A percentile compares a stretch with the other conserved stretches of the same genome.
phyloP scores from a whole-genome alignment of 495 filamentous ascomycete genomes.

The Alectoria sarmentosa region DNA sequence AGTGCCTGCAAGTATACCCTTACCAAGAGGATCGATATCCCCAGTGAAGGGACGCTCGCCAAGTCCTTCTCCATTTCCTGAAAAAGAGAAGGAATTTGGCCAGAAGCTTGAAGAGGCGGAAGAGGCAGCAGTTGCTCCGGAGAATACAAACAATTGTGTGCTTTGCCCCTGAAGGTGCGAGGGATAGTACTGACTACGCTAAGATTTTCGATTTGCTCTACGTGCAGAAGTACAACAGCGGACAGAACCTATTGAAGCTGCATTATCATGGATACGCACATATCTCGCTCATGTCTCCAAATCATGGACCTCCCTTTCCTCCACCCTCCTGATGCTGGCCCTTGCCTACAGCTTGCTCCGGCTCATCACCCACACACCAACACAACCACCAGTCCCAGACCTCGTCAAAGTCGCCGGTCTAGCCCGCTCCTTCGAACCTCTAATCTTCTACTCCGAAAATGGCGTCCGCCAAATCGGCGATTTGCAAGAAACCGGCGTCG shows the following conservation, averaged over 20 bases:
- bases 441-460: constrained; percentile 88
- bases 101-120: constrained; percentile 28
- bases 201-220: constrained; percentile 81
- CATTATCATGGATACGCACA: constrained; percentile 54
- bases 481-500: constrained; percentile 80
- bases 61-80: constrained; percentile 38
- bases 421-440: constrained; percentile 80
- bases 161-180: constrained; percentile 8
- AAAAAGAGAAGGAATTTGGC: constrained; percentile 23
- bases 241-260: constrained; percentile 73
- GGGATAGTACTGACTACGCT: constrained; percentile 16
- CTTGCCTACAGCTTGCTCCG: constrained; percentile 54
- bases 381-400: constrained; percentile 67
- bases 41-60: constrained; percentile 47
- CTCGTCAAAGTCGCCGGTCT: constrained; percentile 83
- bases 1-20: constrained; percentile 51
- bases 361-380: constrained; percentile 58
- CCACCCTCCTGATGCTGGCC: constrained; percentile 46
- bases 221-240: constrained; percentile 82
- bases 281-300: constrained; percentile 50
- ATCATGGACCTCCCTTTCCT: constrained; percentile 58
- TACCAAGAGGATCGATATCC: constrained; percentile 45
- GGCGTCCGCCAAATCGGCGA: constrained; percentile 76
- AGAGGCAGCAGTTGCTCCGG: constrained; percentile 32
- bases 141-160: constrained; percentile 51